Percentiles rank a stretch among this genome's conserved stretches.
phyloP scores from a whole-genome alignment of 2,329 filamentous ascomycete genomes.

The Dactylellina parvicollis region DNA sequence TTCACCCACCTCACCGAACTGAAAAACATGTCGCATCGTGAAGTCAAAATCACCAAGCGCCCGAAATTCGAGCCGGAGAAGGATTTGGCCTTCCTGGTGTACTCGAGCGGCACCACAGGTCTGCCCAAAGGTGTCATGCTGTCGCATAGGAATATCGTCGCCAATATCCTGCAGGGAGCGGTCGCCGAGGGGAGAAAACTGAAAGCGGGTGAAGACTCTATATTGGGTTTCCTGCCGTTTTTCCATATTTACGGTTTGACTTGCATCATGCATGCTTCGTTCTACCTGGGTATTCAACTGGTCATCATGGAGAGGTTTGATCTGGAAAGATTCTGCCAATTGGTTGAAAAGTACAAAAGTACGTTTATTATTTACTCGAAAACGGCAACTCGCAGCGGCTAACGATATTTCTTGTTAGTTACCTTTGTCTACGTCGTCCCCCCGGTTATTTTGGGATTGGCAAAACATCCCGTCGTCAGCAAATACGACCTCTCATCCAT shows the following conservation, averaged over 20 bases:
- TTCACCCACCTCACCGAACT: constrained; percentile 72
- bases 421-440: constrained; percentile 70
- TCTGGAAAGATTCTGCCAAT: constrained; percentile 77
- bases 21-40: constrained; percentile 69
- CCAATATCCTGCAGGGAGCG: constrained; percentile 69
- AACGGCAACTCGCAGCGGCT: neutral
- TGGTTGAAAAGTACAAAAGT: constrained; percentile 78
- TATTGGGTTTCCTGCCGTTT: constrained; percentile 84
- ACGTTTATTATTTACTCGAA: constrained; percentile 62
- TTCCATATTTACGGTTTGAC: constrained; percentile 81
- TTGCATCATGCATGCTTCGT: constrained; percentile 44
- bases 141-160: constrained; percentile 81
- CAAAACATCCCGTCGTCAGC: constrained; percentile 79
- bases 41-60: constrained; percentile 68
- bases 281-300: constrained; percentile 68
- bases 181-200: constrained; percentile 16
- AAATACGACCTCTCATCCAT: constrained; percentile 83
- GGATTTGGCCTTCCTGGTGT: constrained; percentile 85
- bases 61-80: constrained; percentile 72
- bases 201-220: constrained; percentile 68
- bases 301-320: constrained; percentile 84
- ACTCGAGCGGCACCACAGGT: constrained; percentile 89
- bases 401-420: neutral
- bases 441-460: constrained; percentile 80
- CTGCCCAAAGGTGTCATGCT: constrained; percentile 91